Percentiles rank a stretch among this genome's conserved stretches.
Conservation (phyloP, 306 rosid genomes). For the Coriaria nepalensis region DNA sequence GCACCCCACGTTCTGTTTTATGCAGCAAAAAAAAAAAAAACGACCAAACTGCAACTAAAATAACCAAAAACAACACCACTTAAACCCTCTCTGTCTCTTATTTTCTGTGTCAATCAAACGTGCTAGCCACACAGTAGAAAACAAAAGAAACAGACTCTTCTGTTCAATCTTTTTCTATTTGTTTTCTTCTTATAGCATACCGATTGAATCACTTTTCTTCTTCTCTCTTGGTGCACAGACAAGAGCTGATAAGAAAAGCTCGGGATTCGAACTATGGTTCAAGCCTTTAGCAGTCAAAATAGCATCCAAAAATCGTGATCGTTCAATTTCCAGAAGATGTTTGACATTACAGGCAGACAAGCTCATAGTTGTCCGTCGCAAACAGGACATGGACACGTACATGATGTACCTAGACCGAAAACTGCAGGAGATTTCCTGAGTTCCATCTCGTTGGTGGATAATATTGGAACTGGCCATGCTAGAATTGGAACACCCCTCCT, state of each 20-base stretch:
- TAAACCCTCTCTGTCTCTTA: too few species aligned
- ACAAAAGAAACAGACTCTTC: too few species aligned
- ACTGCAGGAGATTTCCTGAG: constrained; percentile 3
- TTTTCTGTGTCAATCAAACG: too few species aligned
- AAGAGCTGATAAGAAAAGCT: constrained; percentile 5
- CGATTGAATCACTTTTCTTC: constrained; percentile 2
- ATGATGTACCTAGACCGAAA: constrained; percentile 19
- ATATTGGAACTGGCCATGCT: constrained; percentile 12
- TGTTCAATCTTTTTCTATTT: too few species aligned
- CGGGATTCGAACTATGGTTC: constrained; percentile 38
- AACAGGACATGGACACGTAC: constrained; percentile 23
- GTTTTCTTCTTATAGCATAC: too few species aligned
- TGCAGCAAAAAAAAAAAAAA: background rate
- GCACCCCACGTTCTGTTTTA: constrained; percentile 17
- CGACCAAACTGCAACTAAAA: background rate
- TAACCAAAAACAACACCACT: background rate
- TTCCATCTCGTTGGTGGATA: constrained; percentile 10
- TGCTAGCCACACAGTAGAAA: too few species aligned
- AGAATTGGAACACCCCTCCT: constrained; percentile 11
- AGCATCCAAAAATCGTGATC: constrained; percentile 55
- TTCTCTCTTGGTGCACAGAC: constrained; percentile 15
- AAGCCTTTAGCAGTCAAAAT: constrained; percentile 29
- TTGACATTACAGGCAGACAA: constrained; percentile 48
- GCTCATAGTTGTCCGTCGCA: constrained; percentile 22
- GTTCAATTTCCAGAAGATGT: constrained; percentile 52